A percentile compares a stretch with the other conserved stretches of the same genome.
Conservation (phyloP, 192 early-diverging fungal species). For the Umbelopsis isabellina region DNA sequence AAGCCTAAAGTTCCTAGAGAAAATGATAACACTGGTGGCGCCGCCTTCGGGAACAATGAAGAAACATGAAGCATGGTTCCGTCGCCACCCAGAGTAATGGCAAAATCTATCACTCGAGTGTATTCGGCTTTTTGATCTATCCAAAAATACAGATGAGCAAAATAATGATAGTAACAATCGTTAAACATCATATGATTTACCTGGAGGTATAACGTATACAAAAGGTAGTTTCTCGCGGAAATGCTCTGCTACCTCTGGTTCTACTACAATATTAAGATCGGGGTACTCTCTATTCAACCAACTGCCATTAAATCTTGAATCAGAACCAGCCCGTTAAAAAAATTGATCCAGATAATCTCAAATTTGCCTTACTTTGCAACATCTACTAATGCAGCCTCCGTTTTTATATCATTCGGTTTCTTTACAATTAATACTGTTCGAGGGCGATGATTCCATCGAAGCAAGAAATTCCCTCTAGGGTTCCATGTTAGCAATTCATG, state of each 20-base stretch:
- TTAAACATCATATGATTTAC: slow-evolving; percentile 27
- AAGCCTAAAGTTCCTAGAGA: slow-evolving; percentile 93
- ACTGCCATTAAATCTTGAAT: slow-evolving; percentile 26
- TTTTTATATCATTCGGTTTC: slow-evolving; percentile 73
- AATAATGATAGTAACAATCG: not conserved
- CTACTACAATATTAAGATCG: slow-evolving; percentile 69
- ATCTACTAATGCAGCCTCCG: slow-evolving; percentile 66
- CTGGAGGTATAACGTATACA: slow-evolving; percentile 54
- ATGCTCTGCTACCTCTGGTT: slow-evolving; percentile 62
- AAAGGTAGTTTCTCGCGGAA: slow-evolving; percentile 56
- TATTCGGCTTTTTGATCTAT: slow-evolving; percentile 58
- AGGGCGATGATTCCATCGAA: slow-evolving; percentile 67
- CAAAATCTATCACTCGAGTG: slow-evolving; percentile 76
- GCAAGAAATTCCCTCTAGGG: slow-evolving; percentile 49
- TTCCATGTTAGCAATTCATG: not conserved
- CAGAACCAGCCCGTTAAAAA: not conserved
- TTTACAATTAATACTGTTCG: slow-evolving; percentile 79
- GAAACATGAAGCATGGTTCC: slow-evolving; percentile 90
- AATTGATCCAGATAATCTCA: not conserved
- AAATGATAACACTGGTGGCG: slow-evolving; percentile 91
- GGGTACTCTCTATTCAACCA: slow-evolving; percentile 74
- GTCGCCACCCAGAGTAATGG: slow-evolving; percentile 92
- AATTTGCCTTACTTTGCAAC: slow-evolving; percentile 53
- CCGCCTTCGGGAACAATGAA: slow-evolving; percentile 71
- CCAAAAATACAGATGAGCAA: not conserved